Conservation (phyloP, 108 stramenopile species). For the Schizochytrium sp. region DNA sequence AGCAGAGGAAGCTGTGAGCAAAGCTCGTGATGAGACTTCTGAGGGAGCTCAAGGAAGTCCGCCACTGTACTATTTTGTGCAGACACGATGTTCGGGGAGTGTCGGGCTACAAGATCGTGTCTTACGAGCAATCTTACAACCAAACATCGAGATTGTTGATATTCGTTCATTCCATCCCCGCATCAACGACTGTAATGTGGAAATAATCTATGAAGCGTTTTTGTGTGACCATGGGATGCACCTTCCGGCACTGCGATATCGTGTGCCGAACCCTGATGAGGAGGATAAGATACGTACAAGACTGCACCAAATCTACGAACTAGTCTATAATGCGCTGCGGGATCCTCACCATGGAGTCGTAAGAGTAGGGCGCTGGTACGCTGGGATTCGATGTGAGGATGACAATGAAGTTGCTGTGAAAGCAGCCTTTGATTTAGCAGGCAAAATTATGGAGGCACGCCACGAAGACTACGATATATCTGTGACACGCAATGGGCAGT, state of each 20-base stretch:
- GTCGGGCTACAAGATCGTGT: conserved; percentile 1
- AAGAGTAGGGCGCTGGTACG: conserved; percentile 33
- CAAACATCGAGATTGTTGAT: not conserved
- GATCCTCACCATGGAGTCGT: not conserved
- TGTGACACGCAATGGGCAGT: not conserved
- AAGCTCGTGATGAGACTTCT: not conserved
- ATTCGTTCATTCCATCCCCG: conserved; percentile 18
- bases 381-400: conserved; percentile 4
- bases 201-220: conserved; percentile 16
- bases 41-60: conserved; percentile 3
- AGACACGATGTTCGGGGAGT: not conserved
- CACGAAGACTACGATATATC: not conserved
- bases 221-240: not conserved
- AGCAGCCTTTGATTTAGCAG: not conserved
- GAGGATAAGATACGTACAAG: not conserved
- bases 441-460: not conserved
- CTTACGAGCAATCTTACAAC: not conserved
- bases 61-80: conserved; percentile 31
- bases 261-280: not conserved
- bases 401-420: not conserved
- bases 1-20: not conserved
- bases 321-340: not conserved
- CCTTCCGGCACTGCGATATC: conserved; percentile 13
- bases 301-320: not conserved
- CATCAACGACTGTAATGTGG: conserved; percentile 17